Conservation (phyloP, 1,284 basidiomycete genomes). For the Schizophyllum commune region DNA sequence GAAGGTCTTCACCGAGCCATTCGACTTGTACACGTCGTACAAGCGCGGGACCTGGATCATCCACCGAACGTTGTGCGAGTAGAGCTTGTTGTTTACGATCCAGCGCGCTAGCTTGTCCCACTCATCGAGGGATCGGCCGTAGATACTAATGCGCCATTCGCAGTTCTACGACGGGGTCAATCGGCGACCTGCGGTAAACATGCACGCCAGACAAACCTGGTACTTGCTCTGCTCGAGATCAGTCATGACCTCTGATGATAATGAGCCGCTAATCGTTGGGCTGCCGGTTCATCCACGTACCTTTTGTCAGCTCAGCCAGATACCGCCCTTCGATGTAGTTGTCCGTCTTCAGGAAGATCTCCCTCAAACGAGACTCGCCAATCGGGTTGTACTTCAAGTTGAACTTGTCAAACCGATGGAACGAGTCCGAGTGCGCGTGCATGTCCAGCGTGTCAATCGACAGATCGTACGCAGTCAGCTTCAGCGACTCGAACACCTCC, state of each 20-base stretch:
- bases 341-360: conserved; percentile 99
- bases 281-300: conserved; percentile 30
- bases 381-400: conserved; percentile 93
- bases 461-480: conserved; percentile 94
- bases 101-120: conserved; percentile 99
- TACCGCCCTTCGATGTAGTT: conserved; percentile 91
- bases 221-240: conserved; percentile 99
- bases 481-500: conserved; percentile 93
- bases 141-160: conserved; percentile 97
- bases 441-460: conserved; percentile 99
- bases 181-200: not conserved
- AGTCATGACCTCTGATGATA: conserved; percentile 77
- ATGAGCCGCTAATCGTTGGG: not conserved
- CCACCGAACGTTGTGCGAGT: conserved; percentile 97
- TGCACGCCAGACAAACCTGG: conserved; percentile 48
- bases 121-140: conserved; percentile 74
- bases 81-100: conserved; percentile 91
- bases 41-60: conserved; percentile 93
- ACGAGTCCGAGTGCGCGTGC: conserved; percentile 97
- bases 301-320: conserved; percentile 90
- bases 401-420: conserved; percentile 97
- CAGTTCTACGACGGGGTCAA: conserved; percentile 51
- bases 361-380: conserved; percentile 89
- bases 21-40: conserved; percentile 95
- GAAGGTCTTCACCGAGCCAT: conserved; percentile 80